phyloP scores from a whole-genome alignment of 148 eudicot genomes.

The Persicaria maculosa region DNA sequence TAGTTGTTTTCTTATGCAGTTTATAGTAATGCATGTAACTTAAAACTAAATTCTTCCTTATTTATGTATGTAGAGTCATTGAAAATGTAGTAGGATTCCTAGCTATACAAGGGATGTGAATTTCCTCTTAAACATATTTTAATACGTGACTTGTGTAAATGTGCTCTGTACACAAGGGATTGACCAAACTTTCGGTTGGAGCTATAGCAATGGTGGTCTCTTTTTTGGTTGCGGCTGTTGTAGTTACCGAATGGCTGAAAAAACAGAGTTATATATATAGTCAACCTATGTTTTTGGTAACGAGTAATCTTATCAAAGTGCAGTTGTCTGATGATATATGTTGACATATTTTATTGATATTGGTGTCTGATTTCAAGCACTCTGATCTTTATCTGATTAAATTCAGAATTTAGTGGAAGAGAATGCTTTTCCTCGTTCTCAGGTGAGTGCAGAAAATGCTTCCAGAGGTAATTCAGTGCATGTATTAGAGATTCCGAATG shows the following conservation, averaged over 20 bases:
- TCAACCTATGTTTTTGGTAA: neutral
- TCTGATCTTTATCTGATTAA: conserved; percentile 3
- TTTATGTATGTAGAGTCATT: neutral
- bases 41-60: neutral
- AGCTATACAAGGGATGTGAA: neutral
- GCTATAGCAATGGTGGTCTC: neutral
- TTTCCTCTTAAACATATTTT: neutral
- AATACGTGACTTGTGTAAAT: neutral
- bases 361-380: neutral
- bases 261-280: neutral
- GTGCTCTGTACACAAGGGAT: neutral
- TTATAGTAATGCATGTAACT: neutral
- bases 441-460: conserved; percentile 19
- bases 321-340: neutral
- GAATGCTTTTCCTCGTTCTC: conserved; percentile 20
- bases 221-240: neutral
- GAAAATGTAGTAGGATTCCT: neutral
- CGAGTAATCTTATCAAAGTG: neutral
- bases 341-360: neutral
- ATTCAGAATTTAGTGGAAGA: conserved; percentile 37
- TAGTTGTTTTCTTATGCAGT: neutral
- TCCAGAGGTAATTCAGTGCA: neutral
- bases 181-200: neutral
- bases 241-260: neutral
- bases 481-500: neutral